phyloP scores from a whole-genome alignment of 2,329 filamentous ascomycete genomes.

The Apiospora koreana region DNA sequence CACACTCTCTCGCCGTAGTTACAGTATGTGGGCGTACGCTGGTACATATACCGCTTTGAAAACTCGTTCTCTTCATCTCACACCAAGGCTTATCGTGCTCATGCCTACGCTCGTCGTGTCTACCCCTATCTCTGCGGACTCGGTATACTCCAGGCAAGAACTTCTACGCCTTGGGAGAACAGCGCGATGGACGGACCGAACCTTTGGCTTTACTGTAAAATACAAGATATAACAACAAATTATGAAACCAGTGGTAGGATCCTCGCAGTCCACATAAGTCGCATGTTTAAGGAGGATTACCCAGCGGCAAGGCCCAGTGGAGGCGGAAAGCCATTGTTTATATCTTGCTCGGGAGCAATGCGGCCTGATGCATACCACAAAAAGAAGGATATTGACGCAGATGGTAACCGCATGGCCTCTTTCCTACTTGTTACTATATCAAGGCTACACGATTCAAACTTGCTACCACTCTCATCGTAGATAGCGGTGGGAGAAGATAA shows the following conservation, averaged over 20 bases:
- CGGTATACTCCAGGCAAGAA: neutral
- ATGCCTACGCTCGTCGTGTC: neutral
- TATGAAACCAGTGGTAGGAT: neutral
- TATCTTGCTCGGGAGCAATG: neutral
- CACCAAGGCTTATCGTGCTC: neutral
- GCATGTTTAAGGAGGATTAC: no score
- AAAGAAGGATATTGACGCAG: no score
- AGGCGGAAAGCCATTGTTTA: neutral
- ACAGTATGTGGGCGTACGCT: neutral
- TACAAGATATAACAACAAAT: no score
- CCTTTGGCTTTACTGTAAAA: neutral
- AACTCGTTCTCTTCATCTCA: neutral
- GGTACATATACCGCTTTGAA: neutral
- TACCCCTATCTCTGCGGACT: neutral
- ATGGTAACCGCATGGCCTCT: no score
- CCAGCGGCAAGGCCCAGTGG: neutral
- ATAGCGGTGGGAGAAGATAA: no score
- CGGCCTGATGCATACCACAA: no score
- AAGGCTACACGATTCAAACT: no score
- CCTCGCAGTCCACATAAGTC: no score
- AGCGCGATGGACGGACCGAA: neutral
- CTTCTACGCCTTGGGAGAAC: neutral
- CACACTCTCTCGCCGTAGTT: neutral
- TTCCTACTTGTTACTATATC: no score
- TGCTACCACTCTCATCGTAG: no score